These are phyloP conservation scores for Rubus idaeus DNA, from an alignment of 306 rosid genomes.

Conservation along the genomic window DNA sequence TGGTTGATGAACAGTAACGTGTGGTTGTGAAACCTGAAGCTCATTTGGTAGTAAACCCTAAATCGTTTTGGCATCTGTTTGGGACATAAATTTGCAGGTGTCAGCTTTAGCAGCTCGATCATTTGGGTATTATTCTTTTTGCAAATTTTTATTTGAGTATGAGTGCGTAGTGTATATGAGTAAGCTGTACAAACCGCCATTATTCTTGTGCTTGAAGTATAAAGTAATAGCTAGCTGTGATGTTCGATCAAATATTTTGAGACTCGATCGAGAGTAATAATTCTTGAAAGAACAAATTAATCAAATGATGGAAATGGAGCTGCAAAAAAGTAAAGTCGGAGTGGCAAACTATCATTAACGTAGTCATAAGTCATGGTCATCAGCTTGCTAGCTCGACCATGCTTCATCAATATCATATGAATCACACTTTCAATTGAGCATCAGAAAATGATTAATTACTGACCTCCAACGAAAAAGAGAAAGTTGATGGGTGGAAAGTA, in stretches of 20 bases:
- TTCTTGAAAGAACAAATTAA: conserved; percentile 28
- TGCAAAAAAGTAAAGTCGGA: background rate
- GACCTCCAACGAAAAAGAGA: conserved; percentile 1
- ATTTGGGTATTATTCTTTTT: too few species aligned
- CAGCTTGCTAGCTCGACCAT: background rate
- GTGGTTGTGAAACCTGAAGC: too few species aligned
- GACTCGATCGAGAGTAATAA: background rate
- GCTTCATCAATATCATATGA: conserved; percentile 7
- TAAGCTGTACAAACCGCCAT: too few species aligned
- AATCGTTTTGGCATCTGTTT: too few species aligned
- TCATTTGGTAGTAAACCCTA: too few species aligned
- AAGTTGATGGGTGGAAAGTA: conserved; percentile 7
- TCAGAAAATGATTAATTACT: conserved; percentile 14
- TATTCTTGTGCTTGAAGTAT: too few species aligned
- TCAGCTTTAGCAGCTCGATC: too few species aligned
- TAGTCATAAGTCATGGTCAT: conserved; percentile 42
- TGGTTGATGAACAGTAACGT: too few species aligned
- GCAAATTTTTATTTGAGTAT: too few species aligned
- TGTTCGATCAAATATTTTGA: background rate
- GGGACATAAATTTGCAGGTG: too few species aligned
- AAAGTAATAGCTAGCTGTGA: background rate
- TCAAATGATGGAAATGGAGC: conserved; percentile 22
- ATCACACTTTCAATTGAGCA: conserved; percentile 13
- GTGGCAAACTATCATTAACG: conserved; percentile 16
- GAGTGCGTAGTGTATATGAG: background rate